Conservation (phyloP, 2,329 filamentous ascomycete species). For the Cordyceps pruinosa region DNA sequence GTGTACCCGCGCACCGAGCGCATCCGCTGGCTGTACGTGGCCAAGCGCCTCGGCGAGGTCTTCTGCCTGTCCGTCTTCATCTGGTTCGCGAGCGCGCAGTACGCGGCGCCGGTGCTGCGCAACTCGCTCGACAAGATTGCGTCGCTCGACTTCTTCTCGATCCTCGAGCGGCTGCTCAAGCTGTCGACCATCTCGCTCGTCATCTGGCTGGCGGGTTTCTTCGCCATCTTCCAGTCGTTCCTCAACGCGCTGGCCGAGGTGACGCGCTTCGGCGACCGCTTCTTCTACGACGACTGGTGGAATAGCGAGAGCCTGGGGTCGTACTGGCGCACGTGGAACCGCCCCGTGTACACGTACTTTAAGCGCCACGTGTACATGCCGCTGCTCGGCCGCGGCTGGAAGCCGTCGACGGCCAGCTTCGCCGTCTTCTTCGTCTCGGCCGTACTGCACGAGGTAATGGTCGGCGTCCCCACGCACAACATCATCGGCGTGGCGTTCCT, state of each 20-base stretch:
- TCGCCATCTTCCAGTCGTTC: slow-evolving; percentile 88
- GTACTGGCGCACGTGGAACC: slow-evolving; percentile 98
- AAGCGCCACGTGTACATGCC: slow-evolving; percentile 88
- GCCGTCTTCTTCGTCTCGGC: slow-evolving; percentile 86
- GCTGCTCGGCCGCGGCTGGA: slow-evolving; percentile 77
- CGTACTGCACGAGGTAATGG: slow-evolving; percentile 82
- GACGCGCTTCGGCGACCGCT: slow-evolving; percentile 81
- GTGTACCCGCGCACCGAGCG: slow-evolving; percentile 80
- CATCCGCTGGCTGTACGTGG: slow-evolving; percentile 82
- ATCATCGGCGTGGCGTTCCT: slow-evolving; percentile 86
- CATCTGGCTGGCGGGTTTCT: slow-evolving; percentile 97
- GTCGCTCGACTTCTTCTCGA: slow-evolving; percentile 69
- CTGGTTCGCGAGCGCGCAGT: slow-evolving; percentile 92
- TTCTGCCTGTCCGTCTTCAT: slow-evolving; percentile 78
- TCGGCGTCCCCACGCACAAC: slow-evolving; percentile 92
- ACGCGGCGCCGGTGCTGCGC: slow-evolving; percentile 78
- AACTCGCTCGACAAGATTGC: slow-evolving; percentile 89
- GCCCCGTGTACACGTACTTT: slow-evolving; percentile 95
- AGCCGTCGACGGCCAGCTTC: slow-evolving; percentile 60
- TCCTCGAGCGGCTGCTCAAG: slow-evolving; percentile 86
- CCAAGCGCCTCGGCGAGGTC: slow-evolving; percentile 73
- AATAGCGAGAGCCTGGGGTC: slow-evolving; percentile 77
- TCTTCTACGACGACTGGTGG: slow-evolving; percentile 99
- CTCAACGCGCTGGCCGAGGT: slow-evolving; percentile 89
- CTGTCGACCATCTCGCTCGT: slow-evolving; percentile 90